A percentile compares a stretch with the other conserved stretches of the same genome.
Conservation (phyloP, 805 yeast genomes). For the Candida andamanensis region DNA sequence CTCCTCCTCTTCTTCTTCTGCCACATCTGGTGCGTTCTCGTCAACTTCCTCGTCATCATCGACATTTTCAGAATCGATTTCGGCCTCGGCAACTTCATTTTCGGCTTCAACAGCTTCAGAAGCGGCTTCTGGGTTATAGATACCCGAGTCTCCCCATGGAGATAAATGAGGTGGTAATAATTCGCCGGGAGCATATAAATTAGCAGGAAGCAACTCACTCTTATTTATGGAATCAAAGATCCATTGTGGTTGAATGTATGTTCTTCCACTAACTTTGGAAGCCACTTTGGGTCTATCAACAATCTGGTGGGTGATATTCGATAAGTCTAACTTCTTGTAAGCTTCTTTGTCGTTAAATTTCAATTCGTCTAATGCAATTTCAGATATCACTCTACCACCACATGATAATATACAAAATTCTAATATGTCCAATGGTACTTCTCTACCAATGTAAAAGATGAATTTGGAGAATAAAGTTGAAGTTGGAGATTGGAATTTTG, state of each 20-base stretch:
- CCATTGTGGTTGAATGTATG: conserved; percentile 98
- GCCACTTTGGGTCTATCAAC: conserved; percentile 84
- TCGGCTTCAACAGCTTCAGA: conserved; percentile 44
- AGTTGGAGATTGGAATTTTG: conserved; percentile 47
- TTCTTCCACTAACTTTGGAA: conserved; percentile 81
- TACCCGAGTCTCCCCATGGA: conserved; percentile 97
- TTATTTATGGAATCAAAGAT: conserved; percentile 86
- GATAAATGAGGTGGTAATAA: conserved; percentile 93
- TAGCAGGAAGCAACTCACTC: conserved; percentile 67
- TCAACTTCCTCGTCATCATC: conserved; percentile 48
- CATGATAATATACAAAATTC: conserved; percentile 82
- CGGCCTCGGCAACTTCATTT: conserved; percentile 45
- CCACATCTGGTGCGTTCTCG: conserved; percentile 40
- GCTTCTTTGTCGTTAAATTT: conserved; percentile 42
- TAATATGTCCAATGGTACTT: conserved; percentile 86
- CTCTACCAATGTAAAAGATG: conserved; percentile 87
- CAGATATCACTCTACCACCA: conserved; percentile 84
- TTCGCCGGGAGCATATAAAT: conserved; percentile 89
- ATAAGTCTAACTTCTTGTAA: conserved; percentile 50
- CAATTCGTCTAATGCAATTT: conserved; percentile 78
- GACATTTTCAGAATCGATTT: too few relatives aligned
- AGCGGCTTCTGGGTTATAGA: conserved; percentile 76
- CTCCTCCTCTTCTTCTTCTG: conserved; percentile 43
- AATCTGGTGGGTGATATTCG: conserved; percentile 84
- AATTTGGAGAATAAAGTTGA: conserved; percentile 67